Evolutionary conservation across 116 monocot species (phyloP), one percentile per base, ranked within the genome.

Genomic region (Dioscorea cayenensis): DNA sequence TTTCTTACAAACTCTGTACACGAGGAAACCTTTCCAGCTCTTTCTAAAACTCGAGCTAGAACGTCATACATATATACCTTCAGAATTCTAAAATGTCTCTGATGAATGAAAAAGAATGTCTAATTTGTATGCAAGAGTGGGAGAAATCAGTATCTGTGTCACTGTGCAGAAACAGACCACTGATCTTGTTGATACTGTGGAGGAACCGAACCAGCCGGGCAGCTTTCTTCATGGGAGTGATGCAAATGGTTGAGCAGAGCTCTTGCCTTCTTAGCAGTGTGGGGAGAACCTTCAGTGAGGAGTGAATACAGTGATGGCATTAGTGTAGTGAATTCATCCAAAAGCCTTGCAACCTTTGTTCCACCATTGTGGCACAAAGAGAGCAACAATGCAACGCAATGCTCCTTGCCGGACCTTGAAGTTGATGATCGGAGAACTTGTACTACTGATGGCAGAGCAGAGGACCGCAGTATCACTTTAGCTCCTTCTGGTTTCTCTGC

Each of bases 301-400:
- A 92, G 55, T 20, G 75, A 72, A 61, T 92, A 92, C 64, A 95
- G 65, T 6, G 82, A 74, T 1, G 87, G 74, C 85, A 92, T 85
- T 2, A 95, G 78, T 37, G 64, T 18, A 13, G 85, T 83, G 70
- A 82, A 71, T 51, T 67, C 66, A 21, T 79, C 73, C 36, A 92
- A 71, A 49, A 78, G 51, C 18, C 68, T 71, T 28, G 80, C 72
- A 61, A 73, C 78, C 62, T 28, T 73, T 3, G 21, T 68, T 13
- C 89, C 89, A 5, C 81, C 92, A 60, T 87, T 83, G 59, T 49
- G 64, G 80, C 87, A 92, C 3, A 95, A 82, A 2, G 77, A 76
- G 6, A 85, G 75, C 66, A 95, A 28, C 8, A 82, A 35, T 0
- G 89, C 83, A 28, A 92, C 82, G 20, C 89, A 87, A 66, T 78